These are phyloP conservation scores for Phytophthora aleatoria DNA, from an alignment of 352 stramenopile genomes.

Conservation along the genomic window DNA sequence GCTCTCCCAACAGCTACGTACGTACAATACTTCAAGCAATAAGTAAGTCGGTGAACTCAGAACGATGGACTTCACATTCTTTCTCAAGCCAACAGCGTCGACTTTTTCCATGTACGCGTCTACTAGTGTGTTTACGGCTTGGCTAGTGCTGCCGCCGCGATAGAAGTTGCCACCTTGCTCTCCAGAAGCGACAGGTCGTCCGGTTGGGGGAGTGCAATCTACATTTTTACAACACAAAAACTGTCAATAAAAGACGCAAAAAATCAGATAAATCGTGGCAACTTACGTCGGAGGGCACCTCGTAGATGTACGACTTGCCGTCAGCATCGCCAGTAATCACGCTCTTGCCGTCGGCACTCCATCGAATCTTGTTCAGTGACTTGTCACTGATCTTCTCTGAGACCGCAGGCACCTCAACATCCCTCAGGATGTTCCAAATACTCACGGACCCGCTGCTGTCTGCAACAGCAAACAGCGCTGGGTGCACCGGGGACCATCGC, in stretches of 20 bases:
- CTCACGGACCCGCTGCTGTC: slow-evolving; percentile 74
- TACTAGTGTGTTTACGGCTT: slow-evolving; percentile 44
- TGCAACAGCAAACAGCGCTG: slow-evolving; percentile 82
- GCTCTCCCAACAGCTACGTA: too few relatives aligned
- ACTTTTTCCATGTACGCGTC: slow-evolving; percentile 22
- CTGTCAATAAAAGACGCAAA: background rate
- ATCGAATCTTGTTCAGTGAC: slow-evolving; percentile 86
- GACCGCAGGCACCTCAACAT: slow-evolving; percentile 76
- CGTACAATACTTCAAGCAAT: too few relatives aligned
- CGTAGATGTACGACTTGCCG: slow-evolving; percentile 77
- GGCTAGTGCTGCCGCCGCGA: slow-evolving; percentile 46
- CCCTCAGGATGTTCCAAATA: slow-evolving; percentile 87
- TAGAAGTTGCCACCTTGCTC: slow-evolving; percentile 59
- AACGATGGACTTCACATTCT: slow-evolving; percentile 27
- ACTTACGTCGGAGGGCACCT: slow-evolving; percentile 78
- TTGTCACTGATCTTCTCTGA: slow-evolving; percentile 73
- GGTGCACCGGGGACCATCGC: slow-evolving; percentile 81
- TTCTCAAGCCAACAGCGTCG: slow-evolving; percentile 18
- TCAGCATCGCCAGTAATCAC: slow-evolving; percentile 81
- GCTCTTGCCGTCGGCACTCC: slow-evolving; percentile 77
- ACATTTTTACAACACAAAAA: slow-evolving; percentile 13
- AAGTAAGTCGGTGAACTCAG: slow-evolving; percentile 14
- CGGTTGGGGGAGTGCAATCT: slow-evolving; percentile 69
- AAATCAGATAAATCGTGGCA: background rate
- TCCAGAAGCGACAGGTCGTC: slow-evolving; percentile 72